phyloP scores from a whole-genome alignment of 768 basidiomycete genomes.

The Trametopsis cervina region DNA sequence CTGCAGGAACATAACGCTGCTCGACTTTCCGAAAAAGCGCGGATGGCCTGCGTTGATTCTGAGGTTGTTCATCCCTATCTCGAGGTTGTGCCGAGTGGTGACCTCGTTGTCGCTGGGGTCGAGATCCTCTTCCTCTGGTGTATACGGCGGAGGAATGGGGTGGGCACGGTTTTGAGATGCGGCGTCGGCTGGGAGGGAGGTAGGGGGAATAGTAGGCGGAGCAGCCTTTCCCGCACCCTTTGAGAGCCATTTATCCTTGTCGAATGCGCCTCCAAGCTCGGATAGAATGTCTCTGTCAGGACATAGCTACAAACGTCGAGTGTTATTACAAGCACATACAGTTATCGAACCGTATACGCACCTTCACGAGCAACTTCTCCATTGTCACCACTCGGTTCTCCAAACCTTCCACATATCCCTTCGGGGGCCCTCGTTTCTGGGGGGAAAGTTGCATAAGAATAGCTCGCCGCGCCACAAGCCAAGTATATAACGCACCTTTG shows the following conservation, averaged over 20 bases:
- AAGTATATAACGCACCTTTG: slow-evolving; percentile 42
- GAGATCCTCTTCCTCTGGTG: slow-evolving; percentile 22
- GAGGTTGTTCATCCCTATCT: slow-evolving; percentile 24
- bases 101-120: slow-evolving; percentile 24
- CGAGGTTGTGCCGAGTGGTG: slow-evolving; percentile 20
- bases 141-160: slow-evolving; percentile 11
- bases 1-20: slow-evolving; percentile 34
- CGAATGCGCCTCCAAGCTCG: slow-evolving; percentile 44
- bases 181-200: neutral
- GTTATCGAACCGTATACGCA: slow-evolving; percentile 14
- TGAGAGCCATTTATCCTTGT: slow-evolving; percentile 29
- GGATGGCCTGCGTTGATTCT: slow-evolving; percentile 20
- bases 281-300: slow-evolving; percentile 57
- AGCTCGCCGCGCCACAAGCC: neutral
- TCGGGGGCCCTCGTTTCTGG: slow-evolving; percentile 52
- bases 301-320: slow-evolving; percentile 59
- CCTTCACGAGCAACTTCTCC: slow-evolving; percentile 31
- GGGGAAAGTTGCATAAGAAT: neutral
- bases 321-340: no score
- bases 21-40: slow-evolving; percentile 37
- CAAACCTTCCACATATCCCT: slow-evolving; percentile 42
- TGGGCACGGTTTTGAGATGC: slow-evolving; percentile 5
- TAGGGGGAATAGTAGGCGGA: neutral
- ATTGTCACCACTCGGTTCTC: slow-evolving; percentile 38
- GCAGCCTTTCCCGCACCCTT: slow-evolving; percentile 3